Base-by-base conservation (phyloP, 2,329 filamentous ascomycete genomes). In the Fusarium illudens region DNA sequence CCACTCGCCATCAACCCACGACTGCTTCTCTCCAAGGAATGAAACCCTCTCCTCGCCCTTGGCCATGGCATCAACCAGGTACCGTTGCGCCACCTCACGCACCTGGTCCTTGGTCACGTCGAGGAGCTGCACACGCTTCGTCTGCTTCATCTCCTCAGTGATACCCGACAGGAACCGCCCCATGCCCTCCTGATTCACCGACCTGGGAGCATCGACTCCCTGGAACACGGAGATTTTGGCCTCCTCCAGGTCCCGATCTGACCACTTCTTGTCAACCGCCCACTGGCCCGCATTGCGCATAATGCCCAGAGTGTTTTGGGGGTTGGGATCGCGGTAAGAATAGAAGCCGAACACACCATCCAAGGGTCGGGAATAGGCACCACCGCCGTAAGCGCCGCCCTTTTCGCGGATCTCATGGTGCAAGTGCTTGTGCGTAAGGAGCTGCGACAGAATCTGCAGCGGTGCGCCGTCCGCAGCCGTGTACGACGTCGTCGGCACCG, bases 381-480 rank as follows among this genome's bases (percentile, higher is more conserved):
- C 94, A 20, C 93, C 96, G 44, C 96, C 96, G 72, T 99, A 99
- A 0, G 96, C 96, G 34, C 96, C 96, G 30, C 96, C 96, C 80
- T 98, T 98, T 77, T 99, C 96, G 58, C 96, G 92, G 70, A 99
- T 97, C 79, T 98, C 96, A 71, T 97, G 95, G 77, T 99, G 96
- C 27, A 99, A 85, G 76, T 97, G 92, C 79, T 97, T 97, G 82
- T 99, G 95, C 0, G 95, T 98, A 30, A 99, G 87, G 17, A 99
- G 88, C 77, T 97, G 93, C 12, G 94, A 90, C 20, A 99, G 88
- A 37, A 98, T 91, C 73, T 95, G 93, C 15, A 98, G 88, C 0
- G 94, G 87, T 1, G 96, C 93, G 37, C 92, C 90, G 54, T 91
- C 86, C 0, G 89, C 78, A 42, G 92, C 88, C 4, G 89, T 90